Base-by-base conservation (phyloP, 2,329 filamentous ascomycete genomes). In the Elsinoe ampelina region DNA sequence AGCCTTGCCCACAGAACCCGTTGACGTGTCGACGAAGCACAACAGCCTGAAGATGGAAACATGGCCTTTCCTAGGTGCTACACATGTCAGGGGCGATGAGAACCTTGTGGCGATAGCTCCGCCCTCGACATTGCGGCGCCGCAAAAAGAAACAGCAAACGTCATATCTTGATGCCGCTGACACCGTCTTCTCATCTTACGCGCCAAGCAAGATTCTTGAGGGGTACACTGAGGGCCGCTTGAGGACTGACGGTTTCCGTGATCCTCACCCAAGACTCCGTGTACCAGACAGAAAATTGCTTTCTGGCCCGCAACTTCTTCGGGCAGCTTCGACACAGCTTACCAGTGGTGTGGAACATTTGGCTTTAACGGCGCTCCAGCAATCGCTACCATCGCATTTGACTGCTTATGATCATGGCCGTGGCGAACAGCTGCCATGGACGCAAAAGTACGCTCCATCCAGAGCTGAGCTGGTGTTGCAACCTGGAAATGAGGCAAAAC, bases 381-480 rank as follows among this genome's bases (percentile, higher is more conserved):
- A 75, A 2, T 75, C 77, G 0, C 76, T 96, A 32, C 71, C 76
- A 77, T 75, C 1, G 77, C 77, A 0, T 26, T 75, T 91, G 11
- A 91, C 87, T 3, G 84, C 91, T 0, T 96, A 91, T 65, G 93
- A 98, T 67, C 80, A 74, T 60, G 87, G 84, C 7, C 79, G 78
- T 51, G 95, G 87, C 63, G 92, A 97, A 66, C 76, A 75, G 1
- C 72, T 79, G 26, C 72, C 82, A 7, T 98, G 93, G 93, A 70
- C 77, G 1, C 85, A 92, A 39, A 96, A 97, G 65, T 95, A 97
- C 71, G 82, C 87, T 0, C 93, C 93, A 0, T 72, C 70, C 22
- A 75, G 72, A 35, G 83, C 89, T 2, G 74, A 75, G 3, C 83
- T 92, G 58, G 84, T 97, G 1, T 75, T 98, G 10, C 91, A 96